These are phyloP conservation scores for Pistacia integerrima DNA, from an alignment of 345 rosid genomes.

Conservation along the genomic window DNA sequence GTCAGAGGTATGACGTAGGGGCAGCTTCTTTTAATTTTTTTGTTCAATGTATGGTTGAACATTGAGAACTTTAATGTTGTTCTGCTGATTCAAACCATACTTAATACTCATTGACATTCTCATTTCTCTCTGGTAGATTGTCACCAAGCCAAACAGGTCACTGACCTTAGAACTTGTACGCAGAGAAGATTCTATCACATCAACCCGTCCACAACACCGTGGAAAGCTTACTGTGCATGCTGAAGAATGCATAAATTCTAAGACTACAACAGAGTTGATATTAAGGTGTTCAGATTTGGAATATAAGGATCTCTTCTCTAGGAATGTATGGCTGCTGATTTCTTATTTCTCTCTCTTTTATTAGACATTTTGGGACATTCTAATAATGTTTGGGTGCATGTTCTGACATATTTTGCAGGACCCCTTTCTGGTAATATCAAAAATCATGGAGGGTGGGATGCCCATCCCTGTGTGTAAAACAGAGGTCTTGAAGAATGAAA, in stretches of 20 bases:
- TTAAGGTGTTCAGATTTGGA: conserved; percentile 83
- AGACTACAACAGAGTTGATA: conserved; percentile 65
- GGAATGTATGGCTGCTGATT: conserved; percentile 58
- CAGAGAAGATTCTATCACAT: conserved; percentile 50
- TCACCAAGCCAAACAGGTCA: conserved; percentile 48
- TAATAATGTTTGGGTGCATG: conserved; percentile 14
- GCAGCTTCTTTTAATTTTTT: conserved; percentile 7
- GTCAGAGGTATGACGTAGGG: conserved; percentile 53
- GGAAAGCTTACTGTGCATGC: conserved; percentile 81
- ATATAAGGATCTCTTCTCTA: conserved; percentile 74
- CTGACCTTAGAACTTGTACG: conserved; percentile 55
- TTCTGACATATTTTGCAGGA: conserved; percentile 54
- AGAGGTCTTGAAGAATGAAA: conserved; percentile 80
- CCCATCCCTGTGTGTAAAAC: conserved; percentile 85
- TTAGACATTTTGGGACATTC: conserved; percentile 7
- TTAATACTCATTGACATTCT: conserved; percentile 1
- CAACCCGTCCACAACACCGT: conserved; percentile 34
- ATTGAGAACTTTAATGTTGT: background rate
- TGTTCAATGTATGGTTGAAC: background rate
- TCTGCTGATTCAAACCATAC: background rate
- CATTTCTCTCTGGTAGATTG: conserved; percentile 44
- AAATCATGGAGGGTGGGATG: conserved; percentile 57
- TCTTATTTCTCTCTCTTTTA: conserved; percentile 19
- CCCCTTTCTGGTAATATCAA: conserved; percentile 87
- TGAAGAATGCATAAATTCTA: conserved; percentile 82